A percentile compares a stretch with the other conserved stretches of the same genome.
Conservation (phyloP, 306 rosid genomes). For the Trifolium dubium region DNA sequence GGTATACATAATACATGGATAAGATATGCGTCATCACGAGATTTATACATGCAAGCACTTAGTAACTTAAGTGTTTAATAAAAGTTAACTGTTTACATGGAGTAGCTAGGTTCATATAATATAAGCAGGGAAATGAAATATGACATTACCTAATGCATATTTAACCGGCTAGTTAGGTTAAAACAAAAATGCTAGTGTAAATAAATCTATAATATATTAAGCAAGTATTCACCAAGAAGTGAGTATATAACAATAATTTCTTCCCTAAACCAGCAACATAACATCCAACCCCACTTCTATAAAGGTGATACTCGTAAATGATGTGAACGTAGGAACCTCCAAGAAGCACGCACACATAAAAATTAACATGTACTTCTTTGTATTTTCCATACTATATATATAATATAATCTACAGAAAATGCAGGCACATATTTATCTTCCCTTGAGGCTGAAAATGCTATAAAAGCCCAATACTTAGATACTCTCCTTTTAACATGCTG, state of each 20-base stretch:
- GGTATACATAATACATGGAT: not conserved
- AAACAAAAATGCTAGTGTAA: conserved; percentile 37
- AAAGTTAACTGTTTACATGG: conserved; percentile 23
- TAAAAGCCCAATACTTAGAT: conserved; percentile 3
- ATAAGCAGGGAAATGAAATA: conserved; percentile 37
- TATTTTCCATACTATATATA: conserved; percentile 37
- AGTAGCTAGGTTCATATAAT: not conserved
- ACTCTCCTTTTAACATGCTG: conserved; percentile 18
- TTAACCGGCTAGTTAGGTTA: not conserved
- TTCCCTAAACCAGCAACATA: conserved; percentile 28
- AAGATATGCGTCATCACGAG: too few species aligned
- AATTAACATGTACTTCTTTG: conserved; percentile 39
- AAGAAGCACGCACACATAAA: conserved; percentile 42
- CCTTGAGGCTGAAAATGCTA: conserved; percentile 31
- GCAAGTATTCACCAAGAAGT: conserved; percentile 41
- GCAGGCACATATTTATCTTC: conserved; percentile 31
- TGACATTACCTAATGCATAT: conserved; percentile 36
- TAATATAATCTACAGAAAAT: conserved; percentile 38
- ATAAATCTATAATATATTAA: conserved; percentile 31
- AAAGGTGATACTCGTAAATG: conserved; percentile 27
- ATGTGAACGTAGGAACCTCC: conserved; percentile 25
- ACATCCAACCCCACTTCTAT: conserved; percentile 16
- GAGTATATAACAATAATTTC: conserved; percentile 24
- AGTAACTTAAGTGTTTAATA: not conserved
- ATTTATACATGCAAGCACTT: not conserved